These are phyloP conservation scores for Bipolaris zeicola DNA, from an alignment of 2,329 filamentous ascomycete genomes.

Conservation along the genomic window DNA sequence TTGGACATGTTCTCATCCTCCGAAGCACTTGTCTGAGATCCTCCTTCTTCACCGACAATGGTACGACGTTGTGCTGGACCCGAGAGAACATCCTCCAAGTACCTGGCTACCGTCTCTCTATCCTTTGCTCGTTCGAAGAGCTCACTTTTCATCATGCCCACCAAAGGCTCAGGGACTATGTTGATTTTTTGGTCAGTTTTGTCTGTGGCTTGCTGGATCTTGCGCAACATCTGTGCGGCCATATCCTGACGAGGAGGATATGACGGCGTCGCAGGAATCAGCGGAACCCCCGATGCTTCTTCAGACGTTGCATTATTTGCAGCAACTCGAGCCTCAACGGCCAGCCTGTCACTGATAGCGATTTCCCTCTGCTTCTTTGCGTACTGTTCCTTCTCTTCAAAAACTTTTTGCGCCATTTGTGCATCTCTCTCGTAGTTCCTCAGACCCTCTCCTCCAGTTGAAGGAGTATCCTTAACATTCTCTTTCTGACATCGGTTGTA, in stretches of 20 bases:
- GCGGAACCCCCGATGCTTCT: conserved; percentile 24
- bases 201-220: conserved; percentile 6
- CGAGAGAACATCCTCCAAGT: background rate
- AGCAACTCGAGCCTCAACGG: conserved; percentile 31
- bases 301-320: conserved; percentile 10
- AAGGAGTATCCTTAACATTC: conserved; percentile 31
- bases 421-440: conserved; percentile 35
- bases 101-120: background rate
- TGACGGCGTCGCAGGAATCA: conserved; percentile 32
- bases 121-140: conserved; percentile 24
- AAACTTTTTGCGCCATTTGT: conserved; percentile 23
- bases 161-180: conserved; percentile 23
- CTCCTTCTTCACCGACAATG: background rate
- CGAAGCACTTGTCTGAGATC: background rate
- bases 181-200: conserved; percentile 18
- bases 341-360: conserved; percentile 33
- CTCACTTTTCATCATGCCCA: conserved; percentile 28
- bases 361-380: conserved; percentile 34
- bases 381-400: conserved; percentile 21
- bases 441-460: conserved; percentile 25
- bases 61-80: background rate
- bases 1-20: conserved; percentile 5
- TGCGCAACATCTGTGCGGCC: conserved; percentile 14
- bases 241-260: conserved; percentile 11
- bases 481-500: conserved; percentile 32